phyloP scores from a whole-genome alignment of 805 yeast genomes.

The Vanderwaltozyma verrucispora region DNA sequence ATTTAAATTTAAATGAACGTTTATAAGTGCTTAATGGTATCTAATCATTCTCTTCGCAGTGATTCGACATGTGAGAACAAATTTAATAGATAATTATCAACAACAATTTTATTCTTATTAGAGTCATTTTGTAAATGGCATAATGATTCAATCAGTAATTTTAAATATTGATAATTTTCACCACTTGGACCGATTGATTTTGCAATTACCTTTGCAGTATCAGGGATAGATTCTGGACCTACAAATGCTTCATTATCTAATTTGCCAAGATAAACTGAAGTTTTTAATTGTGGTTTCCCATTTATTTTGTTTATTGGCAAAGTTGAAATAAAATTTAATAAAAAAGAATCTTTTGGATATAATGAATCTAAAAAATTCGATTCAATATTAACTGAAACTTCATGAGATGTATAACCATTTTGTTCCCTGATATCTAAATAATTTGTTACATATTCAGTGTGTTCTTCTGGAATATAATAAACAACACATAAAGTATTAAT shows the following conservation, averaged over 20 bases:
- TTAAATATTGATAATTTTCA: conserved; percentile 59
- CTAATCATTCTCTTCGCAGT: background rate
- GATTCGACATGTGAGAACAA: conserved; percentile 24
- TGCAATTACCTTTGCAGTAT: conserved; percentile 53
- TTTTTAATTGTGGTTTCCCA: conserved; percentile 37
- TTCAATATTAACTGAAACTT: conserved; percentile 49
- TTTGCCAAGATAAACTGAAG: conserved; percentile 76
- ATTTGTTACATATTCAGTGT: conserved; percentile 49
- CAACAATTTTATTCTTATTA: background rate
- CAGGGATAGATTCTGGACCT: conserved; percentile 60
- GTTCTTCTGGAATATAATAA: conserved; percentile 60
- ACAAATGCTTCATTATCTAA: conserved; percentile 70
- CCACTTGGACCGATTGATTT: conserved; percentile 72
- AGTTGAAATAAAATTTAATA: background rate
- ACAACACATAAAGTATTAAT: conserved; percentile 73
- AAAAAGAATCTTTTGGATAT: background rate
- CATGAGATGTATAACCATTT: conserved; percentile 71
- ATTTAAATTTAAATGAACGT: no score
- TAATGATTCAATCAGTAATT: conserved; percentile 42
- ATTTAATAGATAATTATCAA: conserved; percentile 22
- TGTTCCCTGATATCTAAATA: conserved; percentile 79
- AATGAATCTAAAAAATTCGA: background rate
- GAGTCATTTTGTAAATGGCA: conserved; percentile 20
- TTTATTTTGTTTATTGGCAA: conserved; percentile 25
- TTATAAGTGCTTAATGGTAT: no score